Evolutionary conservation across 2,329 filamentous ascomycete species (phyloP).

Genomic region (Alternaria triticina): DNA sequence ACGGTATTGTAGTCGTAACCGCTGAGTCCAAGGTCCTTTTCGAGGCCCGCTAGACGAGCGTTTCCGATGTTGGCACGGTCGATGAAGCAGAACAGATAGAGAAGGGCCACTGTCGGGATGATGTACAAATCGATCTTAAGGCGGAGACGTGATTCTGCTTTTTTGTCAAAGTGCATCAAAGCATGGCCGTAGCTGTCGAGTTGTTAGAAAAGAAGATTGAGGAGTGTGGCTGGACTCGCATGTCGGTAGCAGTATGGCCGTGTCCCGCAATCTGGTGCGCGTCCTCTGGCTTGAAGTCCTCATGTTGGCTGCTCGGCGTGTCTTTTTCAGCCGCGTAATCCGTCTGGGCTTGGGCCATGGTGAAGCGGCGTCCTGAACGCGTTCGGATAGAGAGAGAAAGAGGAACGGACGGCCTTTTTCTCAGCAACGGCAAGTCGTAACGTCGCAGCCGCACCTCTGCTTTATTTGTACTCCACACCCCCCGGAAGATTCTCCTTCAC

Average conservation of each 20-base stretch:
- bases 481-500: neutral
- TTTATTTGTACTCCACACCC: slow-evolving; percentile 3
- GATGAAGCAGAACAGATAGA: slow-evolving; percentile 78
- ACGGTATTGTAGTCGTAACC: slow-evolving; percentile 73
- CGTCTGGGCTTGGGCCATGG: slow-evolving; percentile 14
- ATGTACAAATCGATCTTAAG: slow-evolving; percentile 71
- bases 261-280: slow-evolving; percentile 34
- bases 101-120: slow-evolving; percentile 68
- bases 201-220: slow-evolving; percentile 6
- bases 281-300: slow-evolving; percentile 35
- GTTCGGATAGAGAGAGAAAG: neutral
- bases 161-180: slow-evolving; percentile 57
- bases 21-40: slow-evolving; percentile 64
- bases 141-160: slow-evolving; percentile 64
- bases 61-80: slow-evolving; percentile 80
- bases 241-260: slow-evolving; percentile 41
- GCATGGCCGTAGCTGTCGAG: slow-evolving; percentile 40
- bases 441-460: slow-evolving; percentile 8
- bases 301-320: slow-evolving; percentile 27
- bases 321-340: slow-evolving; percentile 21
- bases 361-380: neutral
- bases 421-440: slow-evolving; percentile 9
- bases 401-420: neutral
- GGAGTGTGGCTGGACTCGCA: slow-evolving; percentile 20
- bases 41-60: slow-evolving; percentile 69